A percentile compares a stretch with the other conserved stretches of the same genome.
Evolutionary conservation across 2,329 filamentous ascomycete species (phyloP).

Genomic region (Penicillium sp.): DNA sequence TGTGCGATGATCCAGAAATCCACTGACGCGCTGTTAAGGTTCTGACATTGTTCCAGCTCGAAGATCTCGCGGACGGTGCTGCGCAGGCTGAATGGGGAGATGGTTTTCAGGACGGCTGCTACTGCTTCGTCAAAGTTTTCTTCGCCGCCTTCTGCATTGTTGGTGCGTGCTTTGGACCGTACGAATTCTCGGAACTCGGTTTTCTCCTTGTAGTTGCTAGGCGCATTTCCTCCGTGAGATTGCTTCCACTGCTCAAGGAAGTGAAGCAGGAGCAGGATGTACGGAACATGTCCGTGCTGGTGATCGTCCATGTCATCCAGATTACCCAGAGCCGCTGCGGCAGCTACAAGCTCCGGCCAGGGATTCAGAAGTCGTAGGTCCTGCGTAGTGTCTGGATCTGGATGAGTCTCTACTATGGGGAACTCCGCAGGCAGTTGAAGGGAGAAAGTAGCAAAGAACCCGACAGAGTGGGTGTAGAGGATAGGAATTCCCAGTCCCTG

Average conservation of each 20-base stretch:
- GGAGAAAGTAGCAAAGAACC: slow-evolving; percentile 89
- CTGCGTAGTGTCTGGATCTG: slow-evolving; percentile 75
- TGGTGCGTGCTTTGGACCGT: slow-evolving; percentile 60
- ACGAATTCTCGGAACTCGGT: slow-evolving; percentile 71
- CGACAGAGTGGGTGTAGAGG: slow-evolving; percentile 79
- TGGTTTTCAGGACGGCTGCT: slow-evolving; percentile 79
- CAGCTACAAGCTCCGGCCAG: slow-evolving; percentile 74
- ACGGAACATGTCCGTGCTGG: slow-evolving; percentile 87
- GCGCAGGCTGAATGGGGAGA: slow-evolving; percentile 64
- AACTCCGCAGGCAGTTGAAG: slow-evolving; percentile 72
- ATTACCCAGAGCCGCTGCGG: slow-evolving; percentile 60
- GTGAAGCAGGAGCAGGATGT: slow-evolving; percentile 74
- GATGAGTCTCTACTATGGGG: slow-evolving; percentile 92
- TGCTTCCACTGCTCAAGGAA: slow-evolving; percentile 78
- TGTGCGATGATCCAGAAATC: slow-evolving; percentile 86
- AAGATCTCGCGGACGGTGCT: slow-evolving; percentile 73
- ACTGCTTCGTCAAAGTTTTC: slow-evolving; percentile 96
- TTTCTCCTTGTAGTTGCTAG: slow-evolving; percentile 78
- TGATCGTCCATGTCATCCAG: slow-evolving; percentile 69
- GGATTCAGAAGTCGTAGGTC: slow-evolving; percentile 80
- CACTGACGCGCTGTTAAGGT: slow-evolving; percentile 47
- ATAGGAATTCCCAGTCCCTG: slow-evolving; percentile 62
- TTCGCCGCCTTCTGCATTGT: slow-evolving; percentile 79
- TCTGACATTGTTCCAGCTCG: slow-evolving; percentile 58
- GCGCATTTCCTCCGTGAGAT: slow-evolving; percentile 61